Evolutionary conservation across 1,139 yeast species (phyloP).

Genomic region (Hyphopichia wangnamkhiaoensis): DNA sequence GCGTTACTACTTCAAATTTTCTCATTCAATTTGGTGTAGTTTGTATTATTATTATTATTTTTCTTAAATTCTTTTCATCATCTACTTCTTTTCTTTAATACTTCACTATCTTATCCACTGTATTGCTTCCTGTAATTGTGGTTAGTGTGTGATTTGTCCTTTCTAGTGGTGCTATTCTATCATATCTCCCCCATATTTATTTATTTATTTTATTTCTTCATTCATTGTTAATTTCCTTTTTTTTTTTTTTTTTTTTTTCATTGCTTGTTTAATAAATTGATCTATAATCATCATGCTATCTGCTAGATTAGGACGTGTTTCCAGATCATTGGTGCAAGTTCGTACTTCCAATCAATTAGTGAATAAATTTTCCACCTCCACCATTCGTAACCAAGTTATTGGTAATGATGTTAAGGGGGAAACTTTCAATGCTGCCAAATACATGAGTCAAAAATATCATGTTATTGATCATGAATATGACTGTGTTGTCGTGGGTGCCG

Average conservation of each 20-base stretch:
- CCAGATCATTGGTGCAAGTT: slow-evolving; percentile 2
- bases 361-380: slow-evolving; percentile 28
- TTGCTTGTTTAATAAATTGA: not conserved
- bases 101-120: too few relatives aligned
- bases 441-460: slow-evolving; percentile 77
- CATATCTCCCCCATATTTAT: not conserved
- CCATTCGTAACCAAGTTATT: slow-evolving; percentile 36
- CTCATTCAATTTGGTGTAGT: too few relatives aligned
- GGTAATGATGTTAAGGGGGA: slow-evolving; percentile 52
- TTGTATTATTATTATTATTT: too few relatives aligned
- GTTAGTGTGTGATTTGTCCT: not conserved
- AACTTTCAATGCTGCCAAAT: slow-evolving; percentile 49
- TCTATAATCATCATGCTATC: not conserved
- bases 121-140: not conserved
- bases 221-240: not conserved
- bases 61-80: too few relatives aligned
- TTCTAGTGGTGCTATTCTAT: not conserved
- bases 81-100: too few relatives aligned
- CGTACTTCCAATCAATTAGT: too few relatives aligned
- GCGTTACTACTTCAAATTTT: too few relatives aligned
- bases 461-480: slow-evolving; percentile 97
- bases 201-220: not conserved
- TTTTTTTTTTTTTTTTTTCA: not conserved
- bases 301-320: not conserved
- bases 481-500: slow-evolving; percentile 97